A percentile compares a stretch with the other conserved stretches of the same genome.
Conservation (phyloP, 1,284 basidiomycete genomes). For the Porogramme epimiltina region DNA sequence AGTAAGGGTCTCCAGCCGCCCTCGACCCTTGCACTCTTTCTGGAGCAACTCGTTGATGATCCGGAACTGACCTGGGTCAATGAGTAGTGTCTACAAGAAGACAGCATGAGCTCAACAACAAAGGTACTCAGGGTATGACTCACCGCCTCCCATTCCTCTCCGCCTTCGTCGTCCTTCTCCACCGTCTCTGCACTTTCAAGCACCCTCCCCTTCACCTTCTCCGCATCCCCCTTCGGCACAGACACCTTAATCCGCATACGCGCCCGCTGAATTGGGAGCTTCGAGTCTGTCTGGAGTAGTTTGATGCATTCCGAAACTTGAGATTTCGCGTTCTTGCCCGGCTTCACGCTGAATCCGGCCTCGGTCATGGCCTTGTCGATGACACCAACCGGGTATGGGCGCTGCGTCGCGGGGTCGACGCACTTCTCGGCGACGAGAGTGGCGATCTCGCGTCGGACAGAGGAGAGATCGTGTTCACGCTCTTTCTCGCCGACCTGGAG, state of each 20-base stretch:
- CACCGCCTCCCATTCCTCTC: conserved; percentile 88
- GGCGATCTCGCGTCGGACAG: conserved; percentile 90
- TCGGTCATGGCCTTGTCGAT: conserved; percentile 99
- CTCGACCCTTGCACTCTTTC: conserved; percentile 86
- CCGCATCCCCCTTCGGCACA: conserved; percentile 76
- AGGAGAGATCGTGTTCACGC: conserved; percentile 84
- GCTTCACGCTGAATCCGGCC: conserved; percentile 89
- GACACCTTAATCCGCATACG: conserved; percentile 90
- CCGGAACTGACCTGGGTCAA: conserved; percentile 92
- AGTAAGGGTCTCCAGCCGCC: conserved; percentile 81
- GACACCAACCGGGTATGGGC: conserved; percentile 92
- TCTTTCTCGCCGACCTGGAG: conserved; percentile 98
- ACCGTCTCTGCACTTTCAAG: conserved; percentile 78
- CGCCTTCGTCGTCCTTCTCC: conserved; percentile 79
- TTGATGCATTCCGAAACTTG: conserved; percentile 94
- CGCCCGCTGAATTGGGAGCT: conserved; percentile 89
- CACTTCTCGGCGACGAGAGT: conserved; percentile 94
- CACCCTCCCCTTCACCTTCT: conserved; percentile 74
- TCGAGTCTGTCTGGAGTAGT: conserved; percentile 76
- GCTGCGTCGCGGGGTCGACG: conserved; percentile 88
- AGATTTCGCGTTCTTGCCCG: conserved; percentile 89
- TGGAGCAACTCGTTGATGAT: conserved; percentile 89
- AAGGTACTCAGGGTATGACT: conserved; percentile 29
- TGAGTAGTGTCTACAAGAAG: conserved; percentile 74
- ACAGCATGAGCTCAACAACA: neutral